phyloP scores from a whole-genome alignment of 495 filamentous ascomycete genomes.

The Amphirosellinia nigrospora region DNA sequence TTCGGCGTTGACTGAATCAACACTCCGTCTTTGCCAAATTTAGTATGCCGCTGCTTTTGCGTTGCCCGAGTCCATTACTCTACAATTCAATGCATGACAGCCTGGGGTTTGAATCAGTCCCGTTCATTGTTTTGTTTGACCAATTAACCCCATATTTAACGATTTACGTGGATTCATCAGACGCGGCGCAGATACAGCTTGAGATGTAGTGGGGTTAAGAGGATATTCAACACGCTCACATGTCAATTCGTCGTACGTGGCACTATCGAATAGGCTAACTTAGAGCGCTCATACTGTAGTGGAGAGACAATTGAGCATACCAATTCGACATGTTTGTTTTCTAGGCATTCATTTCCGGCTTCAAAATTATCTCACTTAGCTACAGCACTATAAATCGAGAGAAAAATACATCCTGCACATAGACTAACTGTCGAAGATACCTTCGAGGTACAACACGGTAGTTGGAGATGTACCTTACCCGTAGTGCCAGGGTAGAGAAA shows the following conservation, averaged over 20 bases:
- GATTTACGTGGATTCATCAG: neutral
- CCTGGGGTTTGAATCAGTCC: neutral
- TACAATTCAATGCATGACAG: neutral
- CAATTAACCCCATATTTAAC: neutral
- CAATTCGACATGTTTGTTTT: neutral
- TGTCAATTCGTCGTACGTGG: slow-evolving; percentile 3
- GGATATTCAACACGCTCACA: neutral
- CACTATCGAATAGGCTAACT: neutral
- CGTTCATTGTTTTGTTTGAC: neutral
- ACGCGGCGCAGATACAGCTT: neutral
- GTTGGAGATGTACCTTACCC: neutral
- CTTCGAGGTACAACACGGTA: no score
- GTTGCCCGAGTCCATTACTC: neutral
- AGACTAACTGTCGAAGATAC: neutral
- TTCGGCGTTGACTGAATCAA: neutral
- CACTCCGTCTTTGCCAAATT: neutral
- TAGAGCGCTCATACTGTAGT: neutral
- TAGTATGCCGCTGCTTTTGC: neutral
- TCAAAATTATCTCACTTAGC: neutral
- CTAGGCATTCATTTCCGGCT: neutral
- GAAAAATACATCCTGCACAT: neutral
- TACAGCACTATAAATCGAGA: neutral
- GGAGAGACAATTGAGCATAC: neutral
- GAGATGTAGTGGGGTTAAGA: neutral
- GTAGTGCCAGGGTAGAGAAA: neutral